Evolutionary conservation across 305 asterid genomes (phyloP).

Genomic region (Andrographis paniculata): DNA sequence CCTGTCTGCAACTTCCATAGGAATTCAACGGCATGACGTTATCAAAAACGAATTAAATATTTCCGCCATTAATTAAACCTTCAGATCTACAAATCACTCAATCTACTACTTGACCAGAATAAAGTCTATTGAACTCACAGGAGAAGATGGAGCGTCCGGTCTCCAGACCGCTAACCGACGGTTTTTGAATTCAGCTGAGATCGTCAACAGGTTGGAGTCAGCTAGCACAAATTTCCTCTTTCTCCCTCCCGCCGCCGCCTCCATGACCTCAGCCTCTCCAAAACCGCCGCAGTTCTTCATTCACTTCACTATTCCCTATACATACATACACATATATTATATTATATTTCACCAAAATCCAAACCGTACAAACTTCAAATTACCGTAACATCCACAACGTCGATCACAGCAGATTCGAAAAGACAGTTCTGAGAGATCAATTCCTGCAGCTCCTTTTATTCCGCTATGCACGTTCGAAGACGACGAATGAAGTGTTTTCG

Average conservation of each 20-base stretch:
- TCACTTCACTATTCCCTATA: slow-evolving; percentile 13
- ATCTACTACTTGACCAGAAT: slow-evolving; percentile 34
- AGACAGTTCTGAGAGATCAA: neutral
- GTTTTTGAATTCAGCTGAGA: slow-evolving; percentile 24
- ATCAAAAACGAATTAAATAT: slow-evolving; percentile 4
- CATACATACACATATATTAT: too few species aligned
- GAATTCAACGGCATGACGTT: slow-evolving; percentile 6
- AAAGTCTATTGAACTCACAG: slow-evolving; percentile 21
- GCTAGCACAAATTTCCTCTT: slow-evolving; percentile 28
- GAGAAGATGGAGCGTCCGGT: slow-evolving; percentile 20
- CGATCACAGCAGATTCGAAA: neutral
- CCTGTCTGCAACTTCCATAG: slow-evolving; percentile 13
- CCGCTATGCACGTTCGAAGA: slow-evolving; percentile 8
- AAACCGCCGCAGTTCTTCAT: slow-evolving; percentile 24
- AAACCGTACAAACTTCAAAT: neutral
- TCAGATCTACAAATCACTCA: slow-evolving; percentile 41
- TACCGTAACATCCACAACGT: too few species aligned
- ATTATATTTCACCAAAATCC: slow-evolving; percentile 9
- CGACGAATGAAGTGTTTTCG: neutral
- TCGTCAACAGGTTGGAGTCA: slow-evolving; percentile 22
- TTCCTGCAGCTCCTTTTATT: neutral
- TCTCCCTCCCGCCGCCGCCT: slow-evolving; percentile 20
- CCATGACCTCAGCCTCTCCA: slow-evolving; percentile 22
- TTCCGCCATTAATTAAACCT: slow-evolving; percentile 26
- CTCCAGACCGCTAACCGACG: slow-evolving; percentile 15